A percentile compares a stretch with the other conserved stretches of the same genome.
Conservation (phyloP, 495 filamentous ascomycete species). For the Lasiosphaeria ovina region DNA sequence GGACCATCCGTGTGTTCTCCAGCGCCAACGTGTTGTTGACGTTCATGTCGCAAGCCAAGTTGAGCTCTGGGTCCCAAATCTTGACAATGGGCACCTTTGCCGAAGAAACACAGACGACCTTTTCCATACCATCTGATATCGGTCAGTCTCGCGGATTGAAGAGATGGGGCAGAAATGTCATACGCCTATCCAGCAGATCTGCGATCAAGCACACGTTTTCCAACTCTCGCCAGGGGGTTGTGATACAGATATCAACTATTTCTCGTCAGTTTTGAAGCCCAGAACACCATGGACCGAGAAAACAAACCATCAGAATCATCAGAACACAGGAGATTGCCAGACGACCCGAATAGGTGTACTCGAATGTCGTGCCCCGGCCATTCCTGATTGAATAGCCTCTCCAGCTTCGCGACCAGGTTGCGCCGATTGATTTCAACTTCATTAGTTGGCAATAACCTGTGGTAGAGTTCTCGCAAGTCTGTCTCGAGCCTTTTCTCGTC, state of each 20-base stretch:
- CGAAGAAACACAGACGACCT: slow-evolving; percentile 85
- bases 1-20: slow-evolving; percentile 97
- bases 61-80: slow-evolving; percentile 93
- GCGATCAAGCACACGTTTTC: slow-evolving; percentile 87
- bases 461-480: slow-evolving; percentile 81
- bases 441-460: slow-evolving; percentile 76
- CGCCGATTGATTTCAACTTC: slow-evolving; percentile 73
- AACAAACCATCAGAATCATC: slow-evolving; percentile 91
- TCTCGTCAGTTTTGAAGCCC: slow-evolving; percentile 22
- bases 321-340: slow-evolving; percentile 91
- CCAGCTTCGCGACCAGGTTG: slow-evolving; percentile 79
- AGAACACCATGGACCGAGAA: slow-evolving; percentile 3
- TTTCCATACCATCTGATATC: slow-evolving; percentile 84
- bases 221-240: slow-evolving; percentile 76
- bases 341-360: slow-evolving; percentile 94
- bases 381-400: slow-evolving; percentile 78
- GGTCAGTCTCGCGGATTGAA: slow-evolving; percentile 24
- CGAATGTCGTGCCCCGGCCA: slow-evolving; percentile 90
- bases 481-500: slow-evolving; percentile 76
- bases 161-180: slow-evolving; percentile 28
- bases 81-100: slow-evolving; percentile 99
- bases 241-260: slow-evolving; percentile 94
- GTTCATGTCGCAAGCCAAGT: slow-evolving; percentile 95
- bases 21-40: slow-evolving; percentile 94
- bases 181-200: slow-evolving; percentile 79